Base-by-base conservation (phyloP, 2,329 filamentous ascomycete species). In the Calcarisporium arbuscula region DNA sequence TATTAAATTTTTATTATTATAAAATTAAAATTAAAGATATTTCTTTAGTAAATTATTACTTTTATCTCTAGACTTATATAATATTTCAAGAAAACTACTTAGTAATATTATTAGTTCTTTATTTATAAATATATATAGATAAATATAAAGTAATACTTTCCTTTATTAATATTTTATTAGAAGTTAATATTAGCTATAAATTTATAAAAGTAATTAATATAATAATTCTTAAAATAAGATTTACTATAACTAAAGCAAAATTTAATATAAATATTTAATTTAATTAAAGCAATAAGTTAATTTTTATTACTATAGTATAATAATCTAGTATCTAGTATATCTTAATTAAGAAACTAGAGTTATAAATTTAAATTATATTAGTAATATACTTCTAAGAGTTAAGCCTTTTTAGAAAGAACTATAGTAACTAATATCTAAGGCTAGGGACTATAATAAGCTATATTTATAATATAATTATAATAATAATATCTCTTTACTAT, bases 401-500 rank as follows among this genome's bases (percentile, higher is more conserved):
- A n/a, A n/a, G n/a, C n/a, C n/a, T n/a, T n/a, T n/a, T n/a, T n/a
- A n/a, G n/a, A n/a, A n/a, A n/a, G n/a, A n/a, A n/a, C n/a, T n/a
- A n/a, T n/a, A n/a, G n/a, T n/a, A n/a, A n/a, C n/a, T n/a, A n/a
- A n/a, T n/a, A n/a, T n/a, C n/a, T n/a, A n/a, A n/a, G n/a, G n/a
- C n/a, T n/a, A n/a, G n/a, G n/a, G n/a, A n/a, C n/a, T n/a, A n/a
- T n/a, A n/a, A n/a, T n/a, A n/a, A n/a, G n/a, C 8, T 11, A 15
- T 18, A 18, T 18, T 31, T 15, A 31, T 31, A 18, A 31, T 9
- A 19, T 31, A 31, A 18, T 31, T 31, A 31, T 31, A 31, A 17
- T 16, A 8, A 31, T 25, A 25, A 25, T 25, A 25, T 9, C 8
- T 9, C 9, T n/a, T 25, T 25, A 25, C n/a, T 25, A 25, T 9